These are phyloP conservation scores for Juglanconis sp. DNA, from an alignment of 2,329 filamentous ascomycete species.

Conservation along the genomic window DNA sequence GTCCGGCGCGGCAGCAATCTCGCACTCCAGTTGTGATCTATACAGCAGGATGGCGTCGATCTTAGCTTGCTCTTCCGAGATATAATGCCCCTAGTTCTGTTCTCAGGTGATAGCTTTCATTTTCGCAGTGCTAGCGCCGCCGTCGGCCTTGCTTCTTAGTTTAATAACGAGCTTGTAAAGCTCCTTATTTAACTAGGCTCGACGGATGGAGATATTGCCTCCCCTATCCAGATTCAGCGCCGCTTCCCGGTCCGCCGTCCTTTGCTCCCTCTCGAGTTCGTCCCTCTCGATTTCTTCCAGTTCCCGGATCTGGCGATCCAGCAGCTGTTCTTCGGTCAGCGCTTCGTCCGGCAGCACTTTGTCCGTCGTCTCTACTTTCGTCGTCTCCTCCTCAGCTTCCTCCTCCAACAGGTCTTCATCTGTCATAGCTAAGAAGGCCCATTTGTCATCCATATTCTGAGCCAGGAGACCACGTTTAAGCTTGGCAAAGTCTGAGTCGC, in stretches of 20 bases:
- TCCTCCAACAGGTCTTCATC: background rate
- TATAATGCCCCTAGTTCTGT: background rate
- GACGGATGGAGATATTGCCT: background rate
- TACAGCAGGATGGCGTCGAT: background rate
- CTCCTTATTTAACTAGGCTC: background rate
- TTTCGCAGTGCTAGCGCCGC: background rate
- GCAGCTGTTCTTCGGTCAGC: background rate
- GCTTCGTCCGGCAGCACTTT: background rate
- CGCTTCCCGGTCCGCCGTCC: background rate
- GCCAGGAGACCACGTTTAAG: background rate
- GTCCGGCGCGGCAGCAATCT: conserved; percentile 1
- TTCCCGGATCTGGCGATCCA: background rate
- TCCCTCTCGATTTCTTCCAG: background rate
- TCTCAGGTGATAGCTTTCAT: background rate
- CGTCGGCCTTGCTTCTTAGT: background rate
- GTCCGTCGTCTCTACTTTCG: background rate
- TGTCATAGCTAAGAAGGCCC: background rate
- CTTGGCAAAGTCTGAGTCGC: background rate
- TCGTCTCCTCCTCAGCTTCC: background rate
- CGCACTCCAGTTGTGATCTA: background rate
- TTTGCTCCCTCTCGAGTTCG: background rate
- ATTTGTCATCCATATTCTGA: conserved; percentile 1
- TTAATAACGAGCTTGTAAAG: conserved; percentile 1
- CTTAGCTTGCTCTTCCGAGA: conserved; percentile 1
- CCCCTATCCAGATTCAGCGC: background rate